These are phyloP conservation scores for Lenwebbia sp. DNA, from an alignment of 345 rosid species.

Conservation along the genomic window DNA sequence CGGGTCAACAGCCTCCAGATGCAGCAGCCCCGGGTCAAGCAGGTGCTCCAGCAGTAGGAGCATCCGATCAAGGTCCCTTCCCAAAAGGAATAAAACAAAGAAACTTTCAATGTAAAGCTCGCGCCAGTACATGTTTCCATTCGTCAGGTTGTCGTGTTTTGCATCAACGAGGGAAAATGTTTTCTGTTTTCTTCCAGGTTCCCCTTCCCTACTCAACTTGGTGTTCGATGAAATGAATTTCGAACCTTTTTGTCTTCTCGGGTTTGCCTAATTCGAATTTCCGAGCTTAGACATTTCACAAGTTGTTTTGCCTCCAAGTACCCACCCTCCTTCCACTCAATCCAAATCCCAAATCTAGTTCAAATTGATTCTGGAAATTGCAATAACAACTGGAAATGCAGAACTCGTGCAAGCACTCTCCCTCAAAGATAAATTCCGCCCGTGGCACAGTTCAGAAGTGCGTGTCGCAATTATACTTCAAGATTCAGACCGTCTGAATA, in stretches of 20 bases:
- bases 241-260: not conserved
- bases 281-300: not conserved
- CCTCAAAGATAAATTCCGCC: no score
- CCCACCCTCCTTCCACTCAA: not conserved
- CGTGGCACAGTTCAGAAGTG: no score
- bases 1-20: slow-evolving; percentile 20
- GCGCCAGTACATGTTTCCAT: not conserved
- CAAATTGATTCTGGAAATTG: not conserved
- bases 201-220: no score
- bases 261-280: not conserved
- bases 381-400: no score
- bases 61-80: not conserved
- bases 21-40: slow-evolving; percentile 13
- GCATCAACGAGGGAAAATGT: not conserved
- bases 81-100: not conserved
- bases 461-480: not conserved
- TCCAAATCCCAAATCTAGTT: not conserved
- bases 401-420: not conserved
- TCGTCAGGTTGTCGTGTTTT: not conserved
- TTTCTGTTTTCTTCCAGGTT: not conserved
- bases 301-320: not conserved
- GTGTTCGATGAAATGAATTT: no score
- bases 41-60: slow-evolving; percentile 16
- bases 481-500: not conserved
- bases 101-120: not conserved